Conservation (phyloP, 2,329 filamentous ascomycete genomes). For the Beauveria rudraprayagi region DNA sequence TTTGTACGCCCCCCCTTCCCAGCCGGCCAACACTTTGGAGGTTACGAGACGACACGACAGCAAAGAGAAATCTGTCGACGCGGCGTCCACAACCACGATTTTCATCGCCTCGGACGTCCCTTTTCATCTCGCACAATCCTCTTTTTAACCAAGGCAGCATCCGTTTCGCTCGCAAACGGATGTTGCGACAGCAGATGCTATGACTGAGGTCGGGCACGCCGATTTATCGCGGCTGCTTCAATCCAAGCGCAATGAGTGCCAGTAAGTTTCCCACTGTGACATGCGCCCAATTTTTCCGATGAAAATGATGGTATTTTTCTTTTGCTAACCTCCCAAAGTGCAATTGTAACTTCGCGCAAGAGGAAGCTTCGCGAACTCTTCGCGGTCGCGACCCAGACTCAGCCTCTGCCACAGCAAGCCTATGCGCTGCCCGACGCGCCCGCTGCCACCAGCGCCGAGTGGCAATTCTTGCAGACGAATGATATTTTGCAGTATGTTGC, state of each 20-base stretch:
- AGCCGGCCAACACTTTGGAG: constrained; percentile 7
- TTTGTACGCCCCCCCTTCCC: constrained; percentile 13
- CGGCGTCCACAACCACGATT: constrained; percentile 18
- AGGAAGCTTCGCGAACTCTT: constrained; percentile 85
- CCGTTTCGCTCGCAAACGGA: constrained; percentile 59
- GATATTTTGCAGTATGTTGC: constrained; percentile 53
- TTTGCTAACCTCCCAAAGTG: constrained; percentile 43
- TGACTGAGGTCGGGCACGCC: constrained; percentile 62
- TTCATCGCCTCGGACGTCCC: constrained; percentile 23
- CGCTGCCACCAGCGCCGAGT: constrained; percentile 42
- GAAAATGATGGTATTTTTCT: constrained; percentile 34
- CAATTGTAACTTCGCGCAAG: constrained; percentile 77
- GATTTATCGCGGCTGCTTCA: constrained; percentile 59
- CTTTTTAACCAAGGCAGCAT: constrained; percentile 29
- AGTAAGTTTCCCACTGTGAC: constrained; percentile 39
- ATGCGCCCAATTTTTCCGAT: constrained; percentile 45
- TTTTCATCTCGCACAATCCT: constrained; percentile 22
- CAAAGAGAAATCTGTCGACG: constrained; percentile 24
- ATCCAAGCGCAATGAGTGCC: constrained; percentile 55
- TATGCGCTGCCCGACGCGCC: constrained; percentile 50
- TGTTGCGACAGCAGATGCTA: constrained; percentile 61
- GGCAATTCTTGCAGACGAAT: constrained; percentile 46
- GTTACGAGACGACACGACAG: constrained; percentile 2
- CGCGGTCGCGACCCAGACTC: constrained; percentile 63
- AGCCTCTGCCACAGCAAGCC: constrained; percentile 51